Evolutionary conservation across 202 grass and related monocot genomes (phyloP).

Genomic region (Schoenoplectus tabernaemontani): DNA sequence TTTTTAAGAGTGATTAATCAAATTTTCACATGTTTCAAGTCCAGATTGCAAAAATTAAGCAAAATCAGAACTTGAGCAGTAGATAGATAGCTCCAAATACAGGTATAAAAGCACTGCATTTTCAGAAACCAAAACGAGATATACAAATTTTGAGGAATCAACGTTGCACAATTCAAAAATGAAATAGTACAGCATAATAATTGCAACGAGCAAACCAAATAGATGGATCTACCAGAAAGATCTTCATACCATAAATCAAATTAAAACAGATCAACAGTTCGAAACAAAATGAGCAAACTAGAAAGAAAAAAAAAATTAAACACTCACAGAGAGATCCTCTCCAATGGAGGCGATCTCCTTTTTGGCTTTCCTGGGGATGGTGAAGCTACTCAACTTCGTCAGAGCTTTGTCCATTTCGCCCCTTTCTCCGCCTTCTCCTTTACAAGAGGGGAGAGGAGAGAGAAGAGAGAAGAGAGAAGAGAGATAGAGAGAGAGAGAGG

Average conservation of each 20-base stretch:
- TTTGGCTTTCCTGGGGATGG: constrained; percentile 84
- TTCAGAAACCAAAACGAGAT: not conserved
- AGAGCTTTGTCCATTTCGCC: constrained; percentile 81
- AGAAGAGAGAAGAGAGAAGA: not conserved
- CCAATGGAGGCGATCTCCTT: constrained; percentile 93
- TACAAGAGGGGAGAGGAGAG: not conserved
- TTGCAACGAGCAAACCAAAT: not conserved
- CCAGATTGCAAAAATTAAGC: not conserved
- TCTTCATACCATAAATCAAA: not conserved
- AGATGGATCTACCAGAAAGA: not conserved
- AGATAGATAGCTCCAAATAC: not conserved
- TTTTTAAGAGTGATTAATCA: not conserved
- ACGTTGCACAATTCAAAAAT: not conserved
- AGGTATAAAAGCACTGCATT: not conserved
- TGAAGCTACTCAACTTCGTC: constrained; percentile 89
- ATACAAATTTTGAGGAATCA: not conserved
- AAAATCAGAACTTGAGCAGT: not conserved
- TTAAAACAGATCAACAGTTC: not conserved
- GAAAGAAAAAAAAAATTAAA: not conserved
- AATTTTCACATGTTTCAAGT: not conserved
- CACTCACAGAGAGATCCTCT: constrained; percentile 75
- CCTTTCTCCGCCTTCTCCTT: not conserved
- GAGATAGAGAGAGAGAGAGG: not conserved
- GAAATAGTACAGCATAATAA: not conserved
- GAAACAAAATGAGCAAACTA: not conserved